Percentiles rank a stretch among this genome's conserved stretches.
Evolutionary conservation across 371 early-diverging fungal genomes (phyloP).

Genomic region (Syncephalis plumigaleata): DNA sequence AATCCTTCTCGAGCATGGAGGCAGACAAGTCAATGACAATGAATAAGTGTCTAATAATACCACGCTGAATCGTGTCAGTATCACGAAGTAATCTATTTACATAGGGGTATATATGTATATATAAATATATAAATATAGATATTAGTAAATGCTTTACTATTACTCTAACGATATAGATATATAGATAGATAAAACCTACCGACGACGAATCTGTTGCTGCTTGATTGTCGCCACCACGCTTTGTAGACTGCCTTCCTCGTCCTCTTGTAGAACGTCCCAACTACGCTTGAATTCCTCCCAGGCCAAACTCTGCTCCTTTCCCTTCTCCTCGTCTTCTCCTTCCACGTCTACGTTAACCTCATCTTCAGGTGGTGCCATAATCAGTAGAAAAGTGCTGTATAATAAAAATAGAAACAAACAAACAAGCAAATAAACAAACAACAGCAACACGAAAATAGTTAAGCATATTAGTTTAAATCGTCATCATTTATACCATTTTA

Average conservation of each 20-base stretch:
- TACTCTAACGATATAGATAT: not conserved
- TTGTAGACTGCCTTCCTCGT: conserved; percentile 69
- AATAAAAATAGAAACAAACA: too few relatives aligned
- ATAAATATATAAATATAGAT: conserved; percentile 4
- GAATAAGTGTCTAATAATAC: conserved; percentile 80
- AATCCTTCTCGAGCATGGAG: conserved; percentile 70
- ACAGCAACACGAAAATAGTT: too few relatives aligned
- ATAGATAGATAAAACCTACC: conserved; percentile 17
- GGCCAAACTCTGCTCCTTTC: conserved; percentile 33
- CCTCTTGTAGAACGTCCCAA: conserved; percentile 90
- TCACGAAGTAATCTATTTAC: conserved; percentile 37
- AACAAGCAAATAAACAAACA: too few relatives aligned
- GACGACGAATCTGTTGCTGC: conserved; percentile 51
- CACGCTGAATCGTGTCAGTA: conserved; percentile 72
- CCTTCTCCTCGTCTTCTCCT: conserved; percentile 1
- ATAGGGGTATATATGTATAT: not conserved
- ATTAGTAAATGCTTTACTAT: conserved; percentile 5
- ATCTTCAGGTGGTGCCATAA: too few relatives aligned
- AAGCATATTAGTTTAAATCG: too few relatives aligned
- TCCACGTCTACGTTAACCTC: conserved; percentile 1
- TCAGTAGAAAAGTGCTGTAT: too few relatives aligned
- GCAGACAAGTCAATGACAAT: conserved; percentile 68
- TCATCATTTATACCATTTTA: too few relatives aligned
- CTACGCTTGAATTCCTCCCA: conserved; percentile 94
- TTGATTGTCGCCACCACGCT: conserved; percentile 58